Percentiles rank a stretch among this genome's conserved stretches.
Conservation (phyloP, 306 rosid species). For the Gillenia trifoliata region DNA sequence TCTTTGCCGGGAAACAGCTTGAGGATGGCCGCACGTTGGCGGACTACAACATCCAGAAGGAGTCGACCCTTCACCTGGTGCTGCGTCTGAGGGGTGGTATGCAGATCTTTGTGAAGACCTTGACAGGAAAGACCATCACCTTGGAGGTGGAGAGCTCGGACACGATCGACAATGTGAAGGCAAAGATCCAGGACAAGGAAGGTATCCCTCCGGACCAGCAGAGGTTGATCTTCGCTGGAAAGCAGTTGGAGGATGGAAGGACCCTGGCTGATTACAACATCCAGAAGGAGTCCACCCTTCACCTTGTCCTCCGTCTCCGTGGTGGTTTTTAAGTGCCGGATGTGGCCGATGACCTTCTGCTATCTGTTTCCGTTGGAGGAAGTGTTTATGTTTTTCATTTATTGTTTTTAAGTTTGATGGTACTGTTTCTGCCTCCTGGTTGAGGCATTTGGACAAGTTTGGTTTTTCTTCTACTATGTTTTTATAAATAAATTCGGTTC, state of each 20-base stretch:
- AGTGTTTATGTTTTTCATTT: not conserved
- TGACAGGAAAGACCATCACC: constrained; percentile 62
- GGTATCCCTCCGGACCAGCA: constrained; percentile 71
- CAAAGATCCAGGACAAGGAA: constrained; percentile 61
- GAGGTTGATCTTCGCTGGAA: constrained; percentile 60
- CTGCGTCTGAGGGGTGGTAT: constrained; percentile 57
- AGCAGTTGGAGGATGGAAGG: constrained; percentile 57
- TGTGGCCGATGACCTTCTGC: not conserved
- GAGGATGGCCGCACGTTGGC: constrained; percentile 62
- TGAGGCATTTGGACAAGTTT: not conserved
- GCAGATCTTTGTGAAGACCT: constrained; percentile 65
- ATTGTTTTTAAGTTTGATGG: not conserved
- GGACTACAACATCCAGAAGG: constrained; percentile 70
- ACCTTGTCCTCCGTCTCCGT: constrained; percentile 58
- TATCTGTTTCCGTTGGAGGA: not conserved
- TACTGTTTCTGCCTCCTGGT: not conserved
- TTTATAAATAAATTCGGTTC: not conserved
- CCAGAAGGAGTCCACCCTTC: constrained; percentile 70
- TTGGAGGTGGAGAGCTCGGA: constrained; percentile 64
- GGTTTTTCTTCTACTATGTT: not conserved
- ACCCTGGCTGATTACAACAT: constrained; percentile 64
- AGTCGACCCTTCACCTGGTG: constrained; percentile 58
- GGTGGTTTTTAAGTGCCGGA: constrained; percentile 32
- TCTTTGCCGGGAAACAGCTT: constrained; percentile 60
- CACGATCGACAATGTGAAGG: constrained; percentile 63